A percentile compares a stretch with the other conserved stretches of the same genome.
Conservation (phyloP, 2,329 filamentous ascomycete species). For the Cladosporium phlei region DNA sequence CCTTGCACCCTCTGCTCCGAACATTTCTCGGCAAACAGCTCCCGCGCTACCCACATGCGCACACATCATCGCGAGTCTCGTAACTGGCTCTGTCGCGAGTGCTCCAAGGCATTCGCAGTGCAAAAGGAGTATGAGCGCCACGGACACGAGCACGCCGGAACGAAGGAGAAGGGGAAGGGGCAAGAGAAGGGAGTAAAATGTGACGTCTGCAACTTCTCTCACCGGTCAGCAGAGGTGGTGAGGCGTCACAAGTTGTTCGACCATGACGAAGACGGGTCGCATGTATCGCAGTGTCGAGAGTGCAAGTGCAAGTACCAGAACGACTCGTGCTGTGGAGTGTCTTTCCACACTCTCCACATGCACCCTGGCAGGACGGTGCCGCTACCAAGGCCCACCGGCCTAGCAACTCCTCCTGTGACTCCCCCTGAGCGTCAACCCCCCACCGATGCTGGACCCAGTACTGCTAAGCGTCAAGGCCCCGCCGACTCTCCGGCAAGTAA, state of each 20-base stretch:
- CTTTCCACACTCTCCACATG: not conserved
- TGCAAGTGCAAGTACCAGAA: constrained; percentile 2
- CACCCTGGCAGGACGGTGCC: no score
- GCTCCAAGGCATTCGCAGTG: not conserved
- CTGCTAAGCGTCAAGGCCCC: no score
- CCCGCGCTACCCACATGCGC: not conserved
- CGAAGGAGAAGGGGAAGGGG: no score
- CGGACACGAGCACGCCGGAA: not conserved
- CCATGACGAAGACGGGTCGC: not conserved
- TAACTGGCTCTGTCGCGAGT: constrained; percentile 1
- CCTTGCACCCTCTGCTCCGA: not conserved
- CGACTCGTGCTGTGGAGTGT: constrained; percentile 1
- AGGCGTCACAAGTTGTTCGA: not conserved
- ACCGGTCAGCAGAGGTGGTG: not conserved
- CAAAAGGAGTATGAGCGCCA: not conserved
- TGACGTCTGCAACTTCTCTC: not conserved
- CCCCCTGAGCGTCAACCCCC: no score
- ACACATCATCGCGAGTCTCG: not conserved
- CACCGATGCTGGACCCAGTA: no score
- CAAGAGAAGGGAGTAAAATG: no score
- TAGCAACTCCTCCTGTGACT: no score
- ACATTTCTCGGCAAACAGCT: not conserved
- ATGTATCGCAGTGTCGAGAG: not conserved
- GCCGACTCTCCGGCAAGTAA: no score
- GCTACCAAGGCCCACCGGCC: no score